A percentile compares a stretch with the other conserved stretches of the same genome.
Conservation (phyloP, 2,329 filamentous ascomycete genomes). For the Graphium sp. region DNA sequence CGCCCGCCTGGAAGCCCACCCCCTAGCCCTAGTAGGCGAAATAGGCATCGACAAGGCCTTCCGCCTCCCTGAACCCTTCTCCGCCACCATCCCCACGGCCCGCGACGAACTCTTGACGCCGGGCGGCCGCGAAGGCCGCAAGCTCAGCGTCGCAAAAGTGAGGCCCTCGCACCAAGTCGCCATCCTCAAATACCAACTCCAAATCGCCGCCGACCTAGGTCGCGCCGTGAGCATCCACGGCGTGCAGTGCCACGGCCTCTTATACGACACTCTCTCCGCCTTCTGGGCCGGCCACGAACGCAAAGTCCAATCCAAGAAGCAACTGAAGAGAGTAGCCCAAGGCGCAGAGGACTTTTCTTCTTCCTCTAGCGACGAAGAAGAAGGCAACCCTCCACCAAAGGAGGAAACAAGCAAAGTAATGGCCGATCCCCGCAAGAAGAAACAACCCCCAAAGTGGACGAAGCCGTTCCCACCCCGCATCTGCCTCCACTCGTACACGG, state of each 20-base stretch:
- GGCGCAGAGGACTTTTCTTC: slow-evolving; percentile 28
- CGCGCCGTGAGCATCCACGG: slow-evolving; percentile 55
- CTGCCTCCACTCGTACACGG: slow-evolving; percentile 89
- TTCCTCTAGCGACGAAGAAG: slow-evolving; percentile 11
- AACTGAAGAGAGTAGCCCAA: slow-evolving; percentile 31
- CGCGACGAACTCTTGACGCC: slow-evolving; percentile 34
- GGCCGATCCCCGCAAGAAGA: too few relatives aligned
- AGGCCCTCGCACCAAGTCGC: slow-evolving; percentile 50
- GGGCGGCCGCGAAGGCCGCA: slow-evolving; percentile 53
- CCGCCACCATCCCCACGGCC: slow-evolving; percentile 13
- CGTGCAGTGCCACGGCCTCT: slow-evolving; percentile 57
- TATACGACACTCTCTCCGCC: slow-evolving; percentile 47
- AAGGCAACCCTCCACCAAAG: too few relatives aligned
- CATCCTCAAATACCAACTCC: slow-evolving; percentile 51
- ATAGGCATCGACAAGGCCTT: slow-evolving; percentile 65
- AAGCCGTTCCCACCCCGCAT: slow-evolving; percentile 71
- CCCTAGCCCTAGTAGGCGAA: slow-evolving; percentile 56
- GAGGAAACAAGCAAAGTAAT: too few relatives aligned
- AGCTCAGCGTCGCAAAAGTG: slow-evolving; percentile 51
- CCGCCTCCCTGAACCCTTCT: slow-evolving; percentile 48
- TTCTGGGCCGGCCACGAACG: slow-evolving; percentile 58
- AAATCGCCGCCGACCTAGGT: slow-evolving; percentile 48
- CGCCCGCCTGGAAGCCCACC: slow-evolving; percentile 34
- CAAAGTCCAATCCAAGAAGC: slow-evolving; percentile 38
- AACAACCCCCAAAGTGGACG: slow-evolving; percentile 3